Evolutionary conservation across 176 grass and related monocot genomes (phyloP), one percentile per base, ranked within the genome.

Genomic region (Stipa capillata): DNA sequence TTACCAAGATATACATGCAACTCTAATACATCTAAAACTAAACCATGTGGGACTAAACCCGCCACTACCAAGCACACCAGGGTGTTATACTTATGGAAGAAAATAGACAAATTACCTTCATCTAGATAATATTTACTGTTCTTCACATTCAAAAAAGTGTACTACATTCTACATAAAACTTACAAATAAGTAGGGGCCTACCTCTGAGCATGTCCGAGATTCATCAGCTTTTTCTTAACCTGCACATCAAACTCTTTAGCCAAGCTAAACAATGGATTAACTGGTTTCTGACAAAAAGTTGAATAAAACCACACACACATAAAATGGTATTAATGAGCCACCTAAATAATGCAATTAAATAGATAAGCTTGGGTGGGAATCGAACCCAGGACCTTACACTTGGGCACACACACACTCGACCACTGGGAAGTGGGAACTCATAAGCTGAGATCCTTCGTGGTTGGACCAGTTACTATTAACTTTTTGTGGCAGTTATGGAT

Each of bases 181-280:
- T 31, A 85, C 59, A 14, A 72, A 60, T 47, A 79, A 58, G 9
- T 55, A 39, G 34, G 12, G n/a, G 83, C 65, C 10, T 69, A 97
- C 94, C 91, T 97, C 52, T 93, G 90, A 76, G 85, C 76, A 84
- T 97, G 93, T 39, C 91, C 91, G 44, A 94, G 56, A 69, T 88
- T 86, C 72, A 88, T 55, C 83, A 98, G 75, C 80, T 98, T 98
- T 83, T 80, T 90, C 65, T 90, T 98, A 68, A 98, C 80, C 95
- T 98, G 91, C 87, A 92, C 40, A 90, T 32, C 45, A 84, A 66
- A 42, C 16, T 59, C n/a, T 76, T 55, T 41, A 69, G 77, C 64
- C 34, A 77, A 50, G 73, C 39, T 74, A 78, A 64, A 78, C 27
- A 44, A 49, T 60, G 54, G 17, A 49, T 49, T 23, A 34, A 60